Base-by-base conservation (phyloP, 108 stramenopile species). In the Chaetoceros tenuissimus region DNA sequence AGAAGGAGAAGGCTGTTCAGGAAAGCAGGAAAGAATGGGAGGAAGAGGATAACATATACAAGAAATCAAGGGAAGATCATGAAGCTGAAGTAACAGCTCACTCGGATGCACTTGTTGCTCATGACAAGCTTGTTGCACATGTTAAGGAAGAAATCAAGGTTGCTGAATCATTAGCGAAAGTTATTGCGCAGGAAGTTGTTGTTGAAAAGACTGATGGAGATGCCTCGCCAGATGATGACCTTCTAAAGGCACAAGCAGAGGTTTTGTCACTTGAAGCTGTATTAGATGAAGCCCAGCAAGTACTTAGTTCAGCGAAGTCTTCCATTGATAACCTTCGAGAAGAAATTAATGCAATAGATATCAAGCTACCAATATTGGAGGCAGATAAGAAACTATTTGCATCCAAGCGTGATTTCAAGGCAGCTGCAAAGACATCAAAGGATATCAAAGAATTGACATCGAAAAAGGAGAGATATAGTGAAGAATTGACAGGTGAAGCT, bases 1-100 rank as follows among this genome's bases (percentile, higher is more conserved):
- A 89, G 55, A 94, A 89, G 73, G 79, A 85, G 28, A 60, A 40
- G 24, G 64, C 72, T 16, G 62, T 90, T 31, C 66, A 80, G 53
- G 84, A 87, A 54, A 79, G 67, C 60, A 78, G 88, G 2, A 68
- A 67, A 16, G 92, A 94, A 57, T 94, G 85, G 87, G 69, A 84
- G 40, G 46, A 56, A 0, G 89, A 94, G 52, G 60, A 82, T 46
- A 43, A 58, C 48, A 53, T 78, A 1, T 60, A 78, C 54, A 63
- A 86, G 46, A 64, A 57, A 25, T 66, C 75, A 43, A 89, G 84
- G 68, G 68, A 55, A 40, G 76, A 72, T 22, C 87, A 87, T 59
- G 82, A 85, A 24, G 51, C 66, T 26, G 71, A 84, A 58, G 67
- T 94, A 28, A 60, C 73, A 53, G 74, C 78, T 8, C 88, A 90